Evolutionary conservation across 352 stramenopile genomes (phyloP).

Genomic region (Phytophthora melonis): DNA sequence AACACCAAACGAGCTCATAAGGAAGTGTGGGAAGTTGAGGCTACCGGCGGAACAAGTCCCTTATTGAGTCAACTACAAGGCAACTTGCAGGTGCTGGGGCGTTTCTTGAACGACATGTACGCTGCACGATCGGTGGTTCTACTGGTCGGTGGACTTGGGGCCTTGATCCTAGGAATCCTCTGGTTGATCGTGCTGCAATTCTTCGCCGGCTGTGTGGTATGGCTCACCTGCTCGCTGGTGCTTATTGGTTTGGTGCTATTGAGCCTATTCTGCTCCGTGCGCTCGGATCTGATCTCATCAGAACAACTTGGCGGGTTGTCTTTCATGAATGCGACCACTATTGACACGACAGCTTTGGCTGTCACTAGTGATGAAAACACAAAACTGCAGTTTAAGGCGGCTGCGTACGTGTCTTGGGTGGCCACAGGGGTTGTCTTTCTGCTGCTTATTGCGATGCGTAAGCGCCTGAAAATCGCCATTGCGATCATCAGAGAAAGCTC

Average conservation of each 20-base stretch:
- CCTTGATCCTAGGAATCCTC: constrained; percentile 64
- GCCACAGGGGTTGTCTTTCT: constrained; percentile 60
- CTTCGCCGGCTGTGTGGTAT: constrained; percentile 82
- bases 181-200: constrained; percentile 86
- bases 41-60: constrained; percentile 59
- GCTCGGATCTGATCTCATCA: constrained; percentile 65
- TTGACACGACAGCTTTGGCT: constrained; percentile 40
- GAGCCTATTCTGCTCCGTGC: constrained; percentile 81
- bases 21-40: constrained; percentile 62
- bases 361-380: constrained; percentile 44
- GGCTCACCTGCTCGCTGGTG: constrained; percentile 77
- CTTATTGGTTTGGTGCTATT: constrained; percentile 70
- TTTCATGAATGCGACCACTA: constrained; percentile 55
- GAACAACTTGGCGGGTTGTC: constrained; percentile 44
- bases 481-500: constrained; percentile 81
- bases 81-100: constrained; percentile 60
- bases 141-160: constrained; percentile 57
- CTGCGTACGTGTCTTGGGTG: constrained; percentile 67
- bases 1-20: constrained; percentile 79
- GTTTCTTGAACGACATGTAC: constrained; percentile 83
- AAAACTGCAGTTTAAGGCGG: constrained; percentile 69
- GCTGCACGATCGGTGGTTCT: constrained; percentile 68
- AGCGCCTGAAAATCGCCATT: constrained; percentile 72
- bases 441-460: constrained; percentile 73
- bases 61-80: constrained; percentile 79